phyloP scores from a whole-genome alignment of 2,329 filamentous ascomycete species.

The Diaporthe nobilis region DNA sequence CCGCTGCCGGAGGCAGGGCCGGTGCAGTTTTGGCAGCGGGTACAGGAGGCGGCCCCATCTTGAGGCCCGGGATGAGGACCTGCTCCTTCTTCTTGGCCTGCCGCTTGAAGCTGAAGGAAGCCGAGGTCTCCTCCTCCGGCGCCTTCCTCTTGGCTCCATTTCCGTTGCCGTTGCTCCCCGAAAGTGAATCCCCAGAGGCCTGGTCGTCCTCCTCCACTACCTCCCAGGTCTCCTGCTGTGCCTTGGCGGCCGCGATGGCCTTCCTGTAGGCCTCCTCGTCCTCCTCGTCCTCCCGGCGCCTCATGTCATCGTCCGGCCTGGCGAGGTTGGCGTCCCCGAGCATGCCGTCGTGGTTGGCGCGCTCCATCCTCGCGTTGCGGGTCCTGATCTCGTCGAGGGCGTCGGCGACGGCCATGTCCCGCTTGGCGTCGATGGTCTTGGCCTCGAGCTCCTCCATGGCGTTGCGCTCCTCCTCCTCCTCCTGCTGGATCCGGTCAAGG shows the following conservation, averaged over 20 bases:
- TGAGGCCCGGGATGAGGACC: constrained; percentile 83
- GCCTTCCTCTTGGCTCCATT: constrained; percentile 51
- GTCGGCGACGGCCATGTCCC: constrained; percentile 97
- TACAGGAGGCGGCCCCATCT: constrained; percentile 75
- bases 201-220: constrained; percentile 59
- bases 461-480: constrained; percentile 81
- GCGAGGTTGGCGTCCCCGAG: constrained; percentile 68
- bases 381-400: constrained; percentile 95
- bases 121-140: constrained; percentile 49
- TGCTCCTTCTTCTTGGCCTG: constrained; percentile 90
- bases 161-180: constrained; percentile 47
- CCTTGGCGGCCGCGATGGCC: constrained; percentile 79
- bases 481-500: constrained; percentile 83
- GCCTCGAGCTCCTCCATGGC: constrained; percentile 96
- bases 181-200: constrained; percentile 12
- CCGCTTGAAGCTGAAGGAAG: constrained; percentile 79
- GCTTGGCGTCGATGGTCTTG: constrained; percentile 92
- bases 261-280: constrained; percentile 84
- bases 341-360: constrained; percentile 77
- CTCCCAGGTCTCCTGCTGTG: constrained; percentile 61
- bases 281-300: constrained; percentile 71
- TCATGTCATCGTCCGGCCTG: constrained; percentile 70
- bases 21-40: constrained; percentile 61
- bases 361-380: constrained; percentile 88
- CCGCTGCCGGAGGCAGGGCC: not conserved